Evolutionary conservation across 139 green algal species (phyloP).

Genomic region (Tetradesmus obliquus): DNA sequence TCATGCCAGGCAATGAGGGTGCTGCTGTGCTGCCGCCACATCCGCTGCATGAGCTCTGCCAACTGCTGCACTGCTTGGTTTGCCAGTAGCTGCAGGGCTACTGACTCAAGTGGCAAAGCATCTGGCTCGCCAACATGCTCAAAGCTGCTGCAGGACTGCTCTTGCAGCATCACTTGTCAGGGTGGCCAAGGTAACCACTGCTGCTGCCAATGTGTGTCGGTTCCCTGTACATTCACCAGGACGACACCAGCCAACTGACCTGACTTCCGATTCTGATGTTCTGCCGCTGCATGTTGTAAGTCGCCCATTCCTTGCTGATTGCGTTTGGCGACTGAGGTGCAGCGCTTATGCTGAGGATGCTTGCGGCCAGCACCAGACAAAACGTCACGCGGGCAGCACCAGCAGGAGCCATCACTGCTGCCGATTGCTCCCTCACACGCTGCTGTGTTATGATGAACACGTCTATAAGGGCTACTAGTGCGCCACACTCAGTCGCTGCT

Average conservation of each 20-base stretch:
- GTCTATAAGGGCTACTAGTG: background rate
- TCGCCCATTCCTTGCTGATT: conserved; percentile 14
- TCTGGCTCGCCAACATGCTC: background rate
- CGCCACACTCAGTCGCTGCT: background rate
- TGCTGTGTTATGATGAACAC: background rate
- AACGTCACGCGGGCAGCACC: conserved; percentile 18
- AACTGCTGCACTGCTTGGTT: too few relatives aligned
- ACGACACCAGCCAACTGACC: background rate
- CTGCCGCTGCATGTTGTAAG: conserved; percentile 23
- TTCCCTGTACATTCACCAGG: background rate
- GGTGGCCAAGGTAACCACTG: background rate
- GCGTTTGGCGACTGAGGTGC: conserved; percentile 5
- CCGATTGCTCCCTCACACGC: background rate
- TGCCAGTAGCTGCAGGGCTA: too few relatives aligned
- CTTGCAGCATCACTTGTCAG: background rate
- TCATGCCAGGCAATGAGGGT: too few relatives aligned
- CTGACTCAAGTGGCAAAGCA: too few relatives aligned
- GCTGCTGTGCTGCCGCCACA: too few relatives aligned
- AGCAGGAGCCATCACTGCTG: background rate
- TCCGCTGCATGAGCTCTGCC: too few relatives aligned
- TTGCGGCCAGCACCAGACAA: background rate
- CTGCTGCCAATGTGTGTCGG: background rate
- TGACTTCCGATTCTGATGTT: conserved; percentile 13
- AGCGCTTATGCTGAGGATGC: background rate
- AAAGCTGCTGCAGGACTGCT: background rate